A percentile compares a stretch with the other conserved stretches of the same genome.
phyloP scores from a whole-genome alignment of 352 stramenopile species.

The Phytophthora macrochlamydospora region DNA sequence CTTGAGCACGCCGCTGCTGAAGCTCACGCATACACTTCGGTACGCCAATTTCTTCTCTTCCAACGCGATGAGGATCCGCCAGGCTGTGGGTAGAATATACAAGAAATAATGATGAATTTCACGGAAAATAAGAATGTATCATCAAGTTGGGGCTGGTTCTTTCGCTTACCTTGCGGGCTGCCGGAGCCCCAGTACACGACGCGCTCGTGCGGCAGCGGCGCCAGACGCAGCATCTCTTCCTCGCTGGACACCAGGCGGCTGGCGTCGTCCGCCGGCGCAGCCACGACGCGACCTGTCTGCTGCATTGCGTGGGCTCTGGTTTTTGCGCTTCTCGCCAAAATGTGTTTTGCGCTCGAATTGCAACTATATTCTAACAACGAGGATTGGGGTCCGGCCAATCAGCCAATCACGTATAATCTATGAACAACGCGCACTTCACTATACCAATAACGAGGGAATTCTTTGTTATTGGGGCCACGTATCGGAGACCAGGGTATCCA shows the following conservation, averaged over 20 bases:
- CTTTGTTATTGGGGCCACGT: too few relatives aligned
- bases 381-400: too few relatives aligned
- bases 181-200: constrained; percentile 87
- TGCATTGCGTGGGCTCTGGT: background rate
- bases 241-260: constrained; percentile 47
- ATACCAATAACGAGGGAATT: too few relatives aligned
- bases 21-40: constrained; percentile 82
- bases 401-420: too few relatives aligned
- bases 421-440: too few relatives aligned
- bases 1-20: constrained; percentile 86
- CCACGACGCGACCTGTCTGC: constrained; percentile 4
- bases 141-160: background rate
- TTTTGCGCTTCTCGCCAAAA: too few relatives aligned
- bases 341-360: too few relatives aligned
- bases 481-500: too few relatives aligned
- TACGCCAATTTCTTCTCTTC: constrained; percentile 82
- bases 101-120: background rate
- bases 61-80: constrained; percentile 81
- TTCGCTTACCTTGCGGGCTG: constrained; percentile 69
- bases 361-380: too few relatives aligned
- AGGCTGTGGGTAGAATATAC: constrained; percentile 39
- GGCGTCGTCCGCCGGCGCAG: constrained; percentile 12
- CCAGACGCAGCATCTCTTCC: constrained; percentile 59
- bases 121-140: background rate
- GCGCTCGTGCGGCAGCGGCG: constrained; percentile 68